Base-by-base conservation (phyloP, 1,284 basidiomycete species). In the Melampsora americana region DNA sequence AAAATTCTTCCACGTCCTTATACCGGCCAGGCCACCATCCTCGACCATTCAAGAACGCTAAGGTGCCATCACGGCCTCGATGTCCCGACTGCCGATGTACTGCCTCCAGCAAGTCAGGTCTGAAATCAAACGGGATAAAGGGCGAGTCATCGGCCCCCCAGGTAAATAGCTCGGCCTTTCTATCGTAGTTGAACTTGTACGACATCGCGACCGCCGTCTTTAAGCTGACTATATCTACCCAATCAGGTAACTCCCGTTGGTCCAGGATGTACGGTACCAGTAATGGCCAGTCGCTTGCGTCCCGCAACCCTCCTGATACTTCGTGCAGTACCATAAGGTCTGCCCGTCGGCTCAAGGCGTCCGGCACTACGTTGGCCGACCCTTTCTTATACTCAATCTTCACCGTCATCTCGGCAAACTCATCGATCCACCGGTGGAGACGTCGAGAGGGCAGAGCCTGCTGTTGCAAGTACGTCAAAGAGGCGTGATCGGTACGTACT, bases 261-360 rank as follows among this genome's bases (percentile, higher is more conserved):
- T 53, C 66, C 26, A 1, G 20, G 7, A 68, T 2, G 35, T 48
- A 68, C 4, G 46, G 66, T 11, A 68, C 53, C n/a, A 53, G 9
- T 46, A 68, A 30, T 2, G 66, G 66, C 66, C 66, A 68, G 18
- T 68, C 66, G 20, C 28, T 35, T 4, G 18, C 7, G 35, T 68
- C 46, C 1, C 46, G 9, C 14, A 4, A 5, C 14, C 18, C 7
- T 18, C 7, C 7, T 4, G 30, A n/a, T 9, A 3, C 14, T 18
- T 67, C 42, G 16, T 46, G 42, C 1, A 67, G 5, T 5, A 28
- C 4, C 18, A 59, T 48, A 6, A 66, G 5, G 48, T 70, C 53
- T 6, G 16, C 23, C 12, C 67, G 44, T 30, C 67, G 26, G 26
- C 46, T 50, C 67, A 69, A 56, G n/a, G 69, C 69, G 32, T 70